Conservation (phyloP, 768 basidiomycete genomes). For the Mrakia hoshinonis region DNA sequence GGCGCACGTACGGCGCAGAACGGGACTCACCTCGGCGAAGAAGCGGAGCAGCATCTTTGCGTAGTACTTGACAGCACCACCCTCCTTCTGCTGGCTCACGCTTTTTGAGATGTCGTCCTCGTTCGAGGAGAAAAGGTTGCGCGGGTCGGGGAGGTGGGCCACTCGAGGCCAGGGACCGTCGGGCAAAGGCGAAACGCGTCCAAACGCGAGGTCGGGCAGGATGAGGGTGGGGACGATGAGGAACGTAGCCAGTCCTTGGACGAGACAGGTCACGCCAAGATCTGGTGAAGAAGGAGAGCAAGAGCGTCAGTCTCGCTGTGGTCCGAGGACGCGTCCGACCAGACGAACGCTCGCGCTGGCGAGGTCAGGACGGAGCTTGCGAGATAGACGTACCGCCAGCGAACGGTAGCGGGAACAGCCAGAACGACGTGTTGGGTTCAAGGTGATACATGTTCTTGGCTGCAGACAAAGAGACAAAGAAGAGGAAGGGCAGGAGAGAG, state of each 20-base stretch:
- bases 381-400: constrained; percentile 22
- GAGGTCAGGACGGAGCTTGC: not conserved
- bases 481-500: not conserved
- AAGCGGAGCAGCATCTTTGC: constrained; percentile 1
- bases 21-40: not conserved
- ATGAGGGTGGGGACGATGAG: constrained; percentile 27
- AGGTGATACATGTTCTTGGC: constrained; percentile 26
- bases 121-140: not conserved
- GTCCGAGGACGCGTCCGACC: not conserved
- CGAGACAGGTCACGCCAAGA: constrained; percentile 26
- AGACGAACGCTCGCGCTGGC: too few species aligned
- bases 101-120: not conserved
- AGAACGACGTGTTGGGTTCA: constrained; percentile 23
- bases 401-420: constrained; percentile 27
- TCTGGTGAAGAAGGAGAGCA: not conserved
- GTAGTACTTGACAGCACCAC: not conserved
- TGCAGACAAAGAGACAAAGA: not conserved
- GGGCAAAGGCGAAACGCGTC: constrained; percentile 4
- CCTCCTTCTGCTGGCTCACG: not conserved
- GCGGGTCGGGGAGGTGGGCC: constrained; percentile 10
- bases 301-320: not conserved
- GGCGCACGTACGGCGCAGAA: not conserved
- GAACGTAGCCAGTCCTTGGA: constrained; percentile 27
- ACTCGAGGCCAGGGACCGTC: constrained; percentile 22
- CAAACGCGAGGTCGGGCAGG: constrained; percentile 20